Evolutionary conservation across 2,329 filamentous ascomycete genomes (phyloP).

Genomic region (Cladophialophora bantiana): DNA sequence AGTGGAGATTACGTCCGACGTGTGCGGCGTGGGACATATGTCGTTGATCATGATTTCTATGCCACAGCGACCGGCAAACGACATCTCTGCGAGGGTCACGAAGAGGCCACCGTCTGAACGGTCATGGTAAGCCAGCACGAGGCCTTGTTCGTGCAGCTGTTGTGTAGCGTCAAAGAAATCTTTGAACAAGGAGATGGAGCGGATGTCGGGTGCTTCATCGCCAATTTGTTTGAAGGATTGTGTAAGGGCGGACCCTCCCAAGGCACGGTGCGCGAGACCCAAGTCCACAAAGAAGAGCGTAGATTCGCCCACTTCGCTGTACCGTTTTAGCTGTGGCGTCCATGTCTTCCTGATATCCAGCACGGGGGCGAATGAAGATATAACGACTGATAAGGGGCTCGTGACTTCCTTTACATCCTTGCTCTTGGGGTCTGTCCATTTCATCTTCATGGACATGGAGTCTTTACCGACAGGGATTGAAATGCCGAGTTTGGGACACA

Average conservation of each 20-base stretch:
- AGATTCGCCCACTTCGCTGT: conserved; percentile 88
- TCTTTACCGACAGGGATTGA: conserved; percentile 97
- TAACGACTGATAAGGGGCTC: conserved; percentile 86
- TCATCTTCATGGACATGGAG: conserved; percentile 98
- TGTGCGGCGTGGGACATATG: conserved; percentile 64
- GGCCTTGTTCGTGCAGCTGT: conserved; percentile 68
- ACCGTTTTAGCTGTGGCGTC: conserved; percentile 84
- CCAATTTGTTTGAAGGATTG: conserved; percentile 89
- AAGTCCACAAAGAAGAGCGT: conserved; percentile 91
- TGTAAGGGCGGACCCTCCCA: conserved; percentile 90
- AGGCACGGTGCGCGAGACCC: conserved; percentile 76
- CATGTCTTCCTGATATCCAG: conserved; percentile 84
- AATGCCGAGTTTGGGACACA: conserved; percentile 88
- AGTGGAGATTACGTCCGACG: conserved; percentile 71
- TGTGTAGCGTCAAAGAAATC: conserved; percentile 91
- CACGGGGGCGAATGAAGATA: conserved; percentile 88
- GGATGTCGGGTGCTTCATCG: conserved; percentile 83
- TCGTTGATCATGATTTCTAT: conserved; percentile 83
- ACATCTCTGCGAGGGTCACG: conserved; percentile 93
- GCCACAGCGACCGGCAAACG: conserved; percentile 93
- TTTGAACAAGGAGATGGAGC: conserved; percentile 78
- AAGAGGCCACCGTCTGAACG: conserved; percentile 91
- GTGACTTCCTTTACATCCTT: conserved; percentile 82
- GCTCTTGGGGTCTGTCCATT: conserved; percentile 77
- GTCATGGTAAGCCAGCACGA: conserved; percentile 94